phyloP scores from a whole-genome alignment of 305 asterid genomes.

The Plantago coronopus region DNA sequence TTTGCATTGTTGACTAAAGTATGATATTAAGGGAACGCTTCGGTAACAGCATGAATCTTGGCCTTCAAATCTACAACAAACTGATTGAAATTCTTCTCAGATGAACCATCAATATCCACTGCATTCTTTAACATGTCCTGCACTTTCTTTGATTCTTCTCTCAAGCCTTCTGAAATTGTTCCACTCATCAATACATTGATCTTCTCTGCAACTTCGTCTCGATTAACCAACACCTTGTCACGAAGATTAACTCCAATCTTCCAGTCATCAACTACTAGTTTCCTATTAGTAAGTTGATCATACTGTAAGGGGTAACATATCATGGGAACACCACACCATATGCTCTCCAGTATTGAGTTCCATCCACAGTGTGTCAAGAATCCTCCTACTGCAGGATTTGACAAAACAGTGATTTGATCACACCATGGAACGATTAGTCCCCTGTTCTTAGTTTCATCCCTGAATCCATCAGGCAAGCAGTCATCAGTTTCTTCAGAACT shows the following conservation, averaged over 20 bases:
- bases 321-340: conserved; percentile 68
- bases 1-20: no score
- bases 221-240: conserved; percentile 29
- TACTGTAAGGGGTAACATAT: conserved; percentile 57
- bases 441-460: conserved; percentile 22
- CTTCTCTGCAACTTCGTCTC: conserved; percentile 42
- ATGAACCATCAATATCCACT: conserved; percentile 50
- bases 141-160: conserved; percentile 29
- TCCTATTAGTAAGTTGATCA: conserved; percentile 64
- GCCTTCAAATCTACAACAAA: conserved; percentile 46
- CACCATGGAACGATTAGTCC: conserved; percentile 77
- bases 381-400: conserved; percentile 56
- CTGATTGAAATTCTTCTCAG: conserved; percentile 36
- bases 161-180: conserved; percentile 25
- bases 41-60: conserved; percentile 17
- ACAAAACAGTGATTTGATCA: conserved; percentile 47
- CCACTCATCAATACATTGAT: conserved; percentile 35
- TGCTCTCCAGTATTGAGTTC: conserved; percentile 71
- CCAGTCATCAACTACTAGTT: conserved; percentile 73
- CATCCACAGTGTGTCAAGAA: conserved; percentile 80
- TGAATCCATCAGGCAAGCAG: conserved; percentile 42
- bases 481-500: conserved; percentile 30
- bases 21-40: no score
- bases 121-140: conserved; percentile 37
- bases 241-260: conserved; percentile 58